Conservation (phyloP, 2,329 filamentous ascomycete genomes). For the Trichoderma guizhouense region DNA sequence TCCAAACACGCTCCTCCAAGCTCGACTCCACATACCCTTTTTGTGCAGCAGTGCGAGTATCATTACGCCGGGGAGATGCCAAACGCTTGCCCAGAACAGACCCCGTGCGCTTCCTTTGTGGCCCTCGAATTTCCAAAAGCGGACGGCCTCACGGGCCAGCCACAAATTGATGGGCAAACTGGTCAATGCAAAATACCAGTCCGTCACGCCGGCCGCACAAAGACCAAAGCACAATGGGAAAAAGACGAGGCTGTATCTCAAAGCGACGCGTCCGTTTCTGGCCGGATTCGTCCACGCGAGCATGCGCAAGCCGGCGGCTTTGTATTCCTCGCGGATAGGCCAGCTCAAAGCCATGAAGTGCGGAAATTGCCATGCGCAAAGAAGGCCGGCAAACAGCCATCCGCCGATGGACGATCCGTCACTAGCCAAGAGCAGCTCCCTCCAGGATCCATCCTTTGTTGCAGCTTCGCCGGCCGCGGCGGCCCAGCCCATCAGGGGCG, state of each 20-base stretch:
- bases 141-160: constrained; percentile 75
- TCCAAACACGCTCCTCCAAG: constrained; percentile 69
- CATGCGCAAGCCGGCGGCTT: constrained; percentile 65
- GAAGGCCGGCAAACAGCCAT: constrained; percentile 78
- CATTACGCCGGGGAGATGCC: constrained; percentile 88
- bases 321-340: constrained; percentile 86
- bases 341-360: constrained; percentile 96
- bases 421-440: constrained; percentile 67
- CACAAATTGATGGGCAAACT: constrained; percentile 81
- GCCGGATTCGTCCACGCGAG: constrained; percentile 83
- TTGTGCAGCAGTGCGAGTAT: constrained; percentile 90
- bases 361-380: constrained; percentile 97
- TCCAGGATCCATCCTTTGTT: constrained; percentile 70
- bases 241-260: constrained; percentile 82
- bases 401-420: constrained; percentile 68
- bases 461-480: constrained; percentile 88
- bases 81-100: constrained; percentile 96
- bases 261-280: constrained; percentile 78
- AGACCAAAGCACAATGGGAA: constrained; percentile 81
- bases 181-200: constrained; percentile 78
- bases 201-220: constrained; percentile 76
- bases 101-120: constrained; percentile 75
- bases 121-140: constrained; percentile 77
- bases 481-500: constrained; percentile 96
- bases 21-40: constrained; percentile 82